Evolutionary conservation across 495 filamentous ascomycete species (phyloP).

Genomic region (Xylaria flabelliformis): DNA sequence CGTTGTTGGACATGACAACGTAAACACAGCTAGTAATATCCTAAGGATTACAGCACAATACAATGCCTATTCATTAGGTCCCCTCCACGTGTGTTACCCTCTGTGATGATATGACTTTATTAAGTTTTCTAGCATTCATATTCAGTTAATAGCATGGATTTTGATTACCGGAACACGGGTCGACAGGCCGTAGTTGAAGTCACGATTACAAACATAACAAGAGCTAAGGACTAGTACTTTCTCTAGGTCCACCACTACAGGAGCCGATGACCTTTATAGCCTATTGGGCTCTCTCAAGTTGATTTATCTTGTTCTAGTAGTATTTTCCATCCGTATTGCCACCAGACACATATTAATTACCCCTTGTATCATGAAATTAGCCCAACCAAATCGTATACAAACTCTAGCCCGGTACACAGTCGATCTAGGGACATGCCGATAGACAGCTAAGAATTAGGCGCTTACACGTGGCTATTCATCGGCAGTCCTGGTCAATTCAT

Average conservation of each 20-base stretch:
- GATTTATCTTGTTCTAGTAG: not conserved
- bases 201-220: not conserved
- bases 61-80: not conserved
- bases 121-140: not conserved
- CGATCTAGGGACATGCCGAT: not conserved
- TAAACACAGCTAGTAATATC: not conserved
- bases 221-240: not conserved
- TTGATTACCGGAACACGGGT: not conserved
- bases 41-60: not conserved
- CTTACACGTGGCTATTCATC: not conserved
- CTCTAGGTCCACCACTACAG: not conserved
- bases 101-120: not conserved
- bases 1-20: not conserved
- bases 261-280: constrained; percentile 7
- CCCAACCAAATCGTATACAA: not conserved
- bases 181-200: not conserved
- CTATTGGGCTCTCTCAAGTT: not conserved
- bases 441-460: not conserved
- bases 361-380: not conserved
- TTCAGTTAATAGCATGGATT: not conserved
- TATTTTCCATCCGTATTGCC: not conserved
- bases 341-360: constrained; percentile 1
- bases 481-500: not conserved
- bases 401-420: not conserved
- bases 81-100: not conserved